A percentile compares a stretch with the other conserved stretches of the same genome.
phyloP scores from a whole-genome alignment of 2,329 filamentous ascomycete genomes.

The Didymella keratinophila region DNA sequence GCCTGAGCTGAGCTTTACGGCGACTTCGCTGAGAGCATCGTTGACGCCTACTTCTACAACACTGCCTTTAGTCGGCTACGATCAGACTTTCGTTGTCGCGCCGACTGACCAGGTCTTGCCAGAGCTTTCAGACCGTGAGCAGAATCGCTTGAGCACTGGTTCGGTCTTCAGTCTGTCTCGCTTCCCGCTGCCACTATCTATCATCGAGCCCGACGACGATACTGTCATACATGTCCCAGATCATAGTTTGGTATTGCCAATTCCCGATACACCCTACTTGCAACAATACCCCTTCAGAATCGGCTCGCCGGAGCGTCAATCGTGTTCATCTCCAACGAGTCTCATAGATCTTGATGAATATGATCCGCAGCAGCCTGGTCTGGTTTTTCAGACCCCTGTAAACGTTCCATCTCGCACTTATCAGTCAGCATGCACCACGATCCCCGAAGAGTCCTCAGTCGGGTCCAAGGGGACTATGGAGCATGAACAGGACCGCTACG shows the following conservation, averaged over 20 bases:
- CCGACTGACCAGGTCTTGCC: conserved; percentile 24
- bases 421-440: conserved; percentile 36
- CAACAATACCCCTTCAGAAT: conserved; percentile 36
- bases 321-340: conserved; percentile 16
- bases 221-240: conserved; percentile 59
- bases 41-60: conserved; percentile 53
- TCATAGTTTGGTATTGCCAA: conserved; percentile 8
- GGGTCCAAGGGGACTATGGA: conserved; percentile 24
- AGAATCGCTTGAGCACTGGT: conserved; percentile 35
- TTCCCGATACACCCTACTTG: conserved; percentile 25
- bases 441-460: conserved; percentile 36
- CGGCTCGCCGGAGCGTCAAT: conserved; percentile 21
- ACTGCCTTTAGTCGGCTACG: conserved; percentile 47
- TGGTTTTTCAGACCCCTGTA: conserved; percentile 31
- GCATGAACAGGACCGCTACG: conserved; percentile 23
- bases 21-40: conserved; percentile 48
- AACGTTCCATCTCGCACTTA: conserved; percentile 26
- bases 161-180: conserved; percentile 49
- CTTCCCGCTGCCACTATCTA: conserved; percentile 80
- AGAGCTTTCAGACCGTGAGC: conserved; percentile 21
- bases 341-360: conserved; percentile 32
- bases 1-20: conserved; percentile 46
- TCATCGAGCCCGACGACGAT: conserved; percentile 73
- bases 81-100: conserved; percentile 33
- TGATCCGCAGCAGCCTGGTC: conserved; percentile 29